Conservation (phyloP, 768 basidiomycete species). For the Naganishia vaughanmartiniae region DNA sequence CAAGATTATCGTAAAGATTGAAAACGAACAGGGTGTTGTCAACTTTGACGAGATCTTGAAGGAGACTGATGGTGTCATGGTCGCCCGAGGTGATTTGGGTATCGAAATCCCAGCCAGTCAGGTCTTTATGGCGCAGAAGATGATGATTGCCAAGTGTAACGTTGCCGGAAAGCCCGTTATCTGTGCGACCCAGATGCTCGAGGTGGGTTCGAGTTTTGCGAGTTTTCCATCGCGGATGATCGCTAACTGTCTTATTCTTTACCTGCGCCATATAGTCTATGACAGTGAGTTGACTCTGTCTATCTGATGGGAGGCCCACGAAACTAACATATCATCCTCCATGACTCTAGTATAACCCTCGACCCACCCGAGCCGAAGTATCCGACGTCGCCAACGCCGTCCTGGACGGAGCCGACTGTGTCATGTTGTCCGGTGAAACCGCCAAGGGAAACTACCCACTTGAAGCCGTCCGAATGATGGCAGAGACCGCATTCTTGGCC, state of each 20-base stretch:
- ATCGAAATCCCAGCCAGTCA: constrained; percentile 99
- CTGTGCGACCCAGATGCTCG: constrained; percentile 99
- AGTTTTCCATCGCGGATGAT: background rate
- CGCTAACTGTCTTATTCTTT: constrained; percentile 30
- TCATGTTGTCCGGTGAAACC: constrained; percentile 99
- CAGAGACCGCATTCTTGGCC: constrained; percentile 95
- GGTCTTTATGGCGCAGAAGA: constrained; percentile 99
- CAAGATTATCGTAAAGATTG: constrained; percentile 99
- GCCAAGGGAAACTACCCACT: constrained; percentile 96
- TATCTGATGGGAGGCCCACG: no score
- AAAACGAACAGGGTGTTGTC: constrained; percentile 97
- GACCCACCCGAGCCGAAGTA: constrained; percentile 97
- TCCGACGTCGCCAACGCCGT: constrained; percentile 99
- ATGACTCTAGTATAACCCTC: constrained; percentile 76
- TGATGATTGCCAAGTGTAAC: constrained; percentile 99
- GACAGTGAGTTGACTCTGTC: constrained; percentile 62
- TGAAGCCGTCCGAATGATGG: constrained; percentile 99
- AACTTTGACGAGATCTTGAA: constrained; percentile 98
- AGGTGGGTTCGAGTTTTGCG: constrained; percentile 58
- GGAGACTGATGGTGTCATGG: constrained; percentile 98
- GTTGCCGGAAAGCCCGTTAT: constrained; percentile 96
- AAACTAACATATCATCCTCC: background rate
- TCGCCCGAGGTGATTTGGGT: constrained; percentile 97
- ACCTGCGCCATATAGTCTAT: constrained; percentile 61
- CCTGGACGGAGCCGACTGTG: constrained; percentile 96